Conservation (phyloP, 2,329 filamentous ascomycete genomes). For the Diaporthe humulicola region DNA sequence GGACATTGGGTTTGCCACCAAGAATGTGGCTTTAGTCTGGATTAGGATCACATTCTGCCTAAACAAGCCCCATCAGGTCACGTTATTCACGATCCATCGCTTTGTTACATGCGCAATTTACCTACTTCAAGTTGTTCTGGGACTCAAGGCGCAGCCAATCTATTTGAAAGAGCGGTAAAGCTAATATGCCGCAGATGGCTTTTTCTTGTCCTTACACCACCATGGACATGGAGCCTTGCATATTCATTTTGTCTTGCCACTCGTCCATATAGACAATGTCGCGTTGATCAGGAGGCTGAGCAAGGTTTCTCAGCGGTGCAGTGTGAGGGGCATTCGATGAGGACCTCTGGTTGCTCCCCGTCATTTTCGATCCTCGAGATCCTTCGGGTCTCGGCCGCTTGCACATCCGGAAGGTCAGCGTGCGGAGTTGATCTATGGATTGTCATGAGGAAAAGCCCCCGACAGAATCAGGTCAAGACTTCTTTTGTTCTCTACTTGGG, state of each 20-base stretch:
- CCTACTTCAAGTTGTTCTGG: neutral
- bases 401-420: neutral
- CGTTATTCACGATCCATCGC: neutral
- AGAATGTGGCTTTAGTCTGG: neutral
- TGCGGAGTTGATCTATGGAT: neutral
- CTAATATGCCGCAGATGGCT: neutral
- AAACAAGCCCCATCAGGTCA: neutral
- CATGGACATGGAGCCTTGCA: neutral
- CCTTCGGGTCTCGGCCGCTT: neutral
- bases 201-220: neutral
- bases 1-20: neutral
- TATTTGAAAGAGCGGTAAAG: neutral
- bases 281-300: neutral
- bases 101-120: neutral
- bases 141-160: neutral
- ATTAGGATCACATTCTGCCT: neutral
- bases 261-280: neutral
- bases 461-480: neutral
- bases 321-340: neutral
- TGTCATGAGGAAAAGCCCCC: neutral
- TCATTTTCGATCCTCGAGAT: neutral
- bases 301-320: neutral
- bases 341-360: neutral
- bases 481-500: neutral
- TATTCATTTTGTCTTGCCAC: neutral